Evolutionary conservation across 116 monocot species (phyloP).

Genomic region (Posidonia oceanica): DNA sequence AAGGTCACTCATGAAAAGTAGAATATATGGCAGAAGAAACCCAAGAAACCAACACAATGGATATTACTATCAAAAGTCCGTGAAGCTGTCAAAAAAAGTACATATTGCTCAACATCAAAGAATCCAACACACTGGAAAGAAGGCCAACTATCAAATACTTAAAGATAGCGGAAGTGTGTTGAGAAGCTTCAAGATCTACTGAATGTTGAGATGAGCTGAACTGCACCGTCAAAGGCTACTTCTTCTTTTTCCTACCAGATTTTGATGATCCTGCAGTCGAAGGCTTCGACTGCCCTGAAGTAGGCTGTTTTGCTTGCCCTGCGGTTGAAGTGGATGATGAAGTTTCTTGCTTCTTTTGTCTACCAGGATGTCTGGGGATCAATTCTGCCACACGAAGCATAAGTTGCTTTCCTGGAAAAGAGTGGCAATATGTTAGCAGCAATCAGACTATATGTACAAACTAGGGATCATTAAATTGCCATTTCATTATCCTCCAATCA

Average conservation of each 20-base stretch:
- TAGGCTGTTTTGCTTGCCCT: slow-evolving; percentile 38
- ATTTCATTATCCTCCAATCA: not conserved
- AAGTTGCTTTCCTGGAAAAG: slow-evolving; percentile 65
- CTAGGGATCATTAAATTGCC: not conserved
- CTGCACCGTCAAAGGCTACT: not conserved
- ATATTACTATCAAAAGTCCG: no score
- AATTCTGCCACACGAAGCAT: slow-evolving; percentile 81
- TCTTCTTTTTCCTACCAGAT: slow-evolving; percentile 80
- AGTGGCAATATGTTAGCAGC: no score
- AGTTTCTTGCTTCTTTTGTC: slow-evolving; percentile 56
- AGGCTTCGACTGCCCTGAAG: slow-evolving; percentile 4
- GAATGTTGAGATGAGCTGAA: no score
- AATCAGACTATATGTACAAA: not conserved
- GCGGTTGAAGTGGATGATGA: slow-evolving; percentile 10
- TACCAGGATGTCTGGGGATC: slow-evolving; percentile 79
- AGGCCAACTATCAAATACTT: no score
- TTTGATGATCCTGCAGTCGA: slow-evolving; percentile 38
- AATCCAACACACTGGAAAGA: no score
- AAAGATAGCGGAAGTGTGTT: no score
- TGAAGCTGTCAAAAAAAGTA: no score
- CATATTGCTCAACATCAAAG: no score
- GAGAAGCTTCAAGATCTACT: no score
- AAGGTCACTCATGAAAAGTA: no score
- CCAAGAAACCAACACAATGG: no score
- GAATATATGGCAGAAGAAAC: no score